A percentile compares a stretch with the other conserved stretches of the same genome.
Evolutionary conservation across 75 land plant genomes (phyloP).

Genomic region (Ceratopteris richardii): DNA sequence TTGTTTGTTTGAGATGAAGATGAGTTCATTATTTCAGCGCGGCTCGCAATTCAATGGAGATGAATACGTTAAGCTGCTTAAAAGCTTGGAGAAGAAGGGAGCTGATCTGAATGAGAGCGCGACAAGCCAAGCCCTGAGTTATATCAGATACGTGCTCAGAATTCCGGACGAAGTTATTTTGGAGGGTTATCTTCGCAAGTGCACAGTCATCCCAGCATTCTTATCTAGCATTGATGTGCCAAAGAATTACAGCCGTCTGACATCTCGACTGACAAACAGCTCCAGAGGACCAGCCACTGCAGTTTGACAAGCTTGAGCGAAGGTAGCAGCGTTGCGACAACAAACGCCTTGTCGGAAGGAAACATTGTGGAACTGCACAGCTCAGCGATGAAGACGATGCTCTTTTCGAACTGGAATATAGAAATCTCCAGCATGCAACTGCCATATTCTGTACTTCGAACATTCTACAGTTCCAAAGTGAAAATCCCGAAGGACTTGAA

Average conservation of each 20-base stretch:
- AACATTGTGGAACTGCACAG: too few relatives aligned
- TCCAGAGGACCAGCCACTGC: too few relatives aligned
- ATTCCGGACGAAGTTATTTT: conserved; percentile 1
- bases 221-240: conserved; percentile 4
- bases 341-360: too few relatives aligned
- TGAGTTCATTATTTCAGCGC: neutral
- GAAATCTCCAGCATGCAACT: too few relatives aligned
- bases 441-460: too few relatives aligned
- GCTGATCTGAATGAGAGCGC: neutral
- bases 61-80: conserved; percentile 1
- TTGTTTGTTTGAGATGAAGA: too few relatives aligned
- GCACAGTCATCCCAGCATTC: conserved; percentile 3
- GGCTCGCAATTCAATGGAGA: neutral
- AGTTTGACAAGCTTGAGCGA: too few relatives aligned
- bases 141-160: neutral
- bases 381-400: too few relatives aligned
- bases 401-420: too few relatives aligned
- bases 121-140: neutral
- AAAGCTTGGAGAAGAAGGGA: neutral
- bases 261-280: neutral
- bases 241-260: conserved; percentile 3
- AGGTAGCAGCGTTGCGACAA: too few relatives aligned
- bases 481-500: too few relatives aligned
- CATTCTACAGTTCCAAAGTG: too few relatives aligned
- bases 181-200: conserved; percentile 4